These are phyloP conservation scores for barrel medic (Medicago truncatula) DNA, from an alignment of 306 rosid genomes.

Conservation along the genomic window DNA sequence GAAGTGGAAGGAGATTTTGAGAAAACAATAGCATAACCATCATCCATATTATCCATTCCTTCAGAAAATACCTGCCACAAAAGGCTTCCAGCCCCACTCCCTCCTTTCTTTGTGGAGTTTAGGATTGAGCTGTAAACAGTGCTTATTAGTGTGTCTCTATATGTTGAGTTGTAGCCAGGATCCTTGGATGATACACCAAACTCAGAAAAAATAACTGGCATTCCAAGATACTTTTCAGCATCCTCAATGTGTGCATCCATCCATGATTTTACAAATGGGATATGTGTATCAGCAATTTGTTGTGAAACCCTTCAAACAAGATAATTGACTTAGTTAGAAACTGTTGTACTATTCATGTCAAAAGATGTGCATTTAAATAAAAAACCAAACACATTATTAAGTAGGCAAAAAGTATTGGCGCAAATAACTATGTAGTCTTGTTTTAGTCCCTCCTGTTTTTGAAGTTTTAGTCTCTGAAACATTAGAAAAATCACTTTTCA, in stretches of 20 bases:
- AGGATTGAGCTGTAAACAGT: conserved; percentile 62
- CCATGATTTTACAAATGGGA: conserved; percentile 82
- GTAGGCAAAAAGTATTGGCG: background rate
- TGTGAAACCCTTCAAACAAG: conserved; percentile 54
- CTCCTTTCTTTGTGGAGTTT: conserved; percentile 81
- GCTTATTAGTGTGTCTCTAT: conserved; percentile 60
- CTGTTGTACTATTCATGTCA: conserved; percentile 2
- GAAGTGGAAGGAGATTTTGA: conserved; percentile 71
- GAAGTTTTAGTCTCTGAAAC: background rate
- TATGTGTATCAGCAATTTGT: conserved; percentile 67
- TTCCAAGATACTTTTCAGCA: conserved; percentile 78
- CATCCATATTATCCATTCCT: conserved; percentile 90
- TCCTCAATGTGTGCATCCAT: conserved; percentile 93
- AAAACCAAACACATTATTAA: background rate
- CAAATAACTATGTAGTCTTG: background rate
- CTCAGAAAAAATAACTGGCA: conserved; percentile 87
- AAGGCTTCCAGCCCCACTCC: conserved; percentile 83
- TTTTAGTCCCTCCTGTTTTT: background rate
- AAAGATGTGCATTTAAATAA: conserved; percentile 1
- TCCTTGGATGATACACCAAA: conserved; percentile 87
- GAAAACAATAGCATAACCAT: conserved; percentile 80
- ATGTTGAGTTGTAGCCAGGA: conserved; percentile 77
- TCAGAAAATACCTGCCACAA: conserved; percentile 89
- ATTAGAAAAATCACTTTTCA: too few species aligned
- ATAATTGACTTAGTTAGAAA: conserved; percentile 34